Evolutionary conservation across 805 yeast species (phyloP), one percentile per base, ranked within the genome.

Genomic region (Naumovozyma baii): DNA sequence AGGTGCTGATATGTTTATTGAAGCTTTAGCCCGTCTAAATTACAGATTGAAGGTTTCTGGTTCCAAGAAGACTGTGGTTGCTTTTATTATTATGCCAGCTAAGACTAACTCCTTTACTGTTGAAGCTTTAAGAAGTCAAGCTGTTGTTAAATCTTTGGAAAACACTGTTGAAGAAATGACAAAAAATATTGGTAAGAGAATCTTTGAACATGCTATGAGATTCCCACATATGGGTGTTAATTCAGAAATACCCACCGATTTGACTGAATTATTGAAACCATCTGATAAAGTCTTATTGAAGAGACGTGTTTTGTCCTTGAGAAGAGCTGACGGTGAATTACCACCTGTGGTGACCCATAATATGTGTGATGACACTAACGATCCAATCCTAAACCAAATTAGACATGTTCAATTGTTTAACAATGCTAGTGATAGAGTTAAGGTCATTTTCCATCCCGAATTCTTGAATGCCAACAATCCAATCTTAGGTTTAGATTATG

Each of bases 261-360:
- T 90, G 40, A 88, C 83, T 58, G 94, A 86, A 45, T 70, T 90
- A 53, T 74, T 90, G 45, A 83, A 79, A 50, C 83, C 94, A 3
- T 77, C 92, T n/a, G 98, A 90, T 64, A 70, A 88, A 44, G 95
- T 92, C 35, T 69, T 85, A 44, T 72, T 90, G 57, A 90, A 90
- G 63, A 78, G 96, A 62, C 78, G 97, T 62, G 90, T 90, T 46
- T 80, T 84, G 61, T 96, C 96, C 1, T 72, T 90, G 55, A 87
- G 87, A 64, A 75, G 96, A 52, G 47, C 58, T 12, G 53, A 55
- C 22, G 88, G 81, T 41, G 72, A 86, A 4, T 68, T 87, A 54
- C 98, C 98, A 18, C 96, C 97, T 18, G 83, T 90, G 52, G 96
- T 88, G 26, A 90, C 98, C 8, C 98, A 90, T 64, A 90, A 90